Base-by-base conservation (phyloP, 2,329 filamentous ascomycete genomes). In the Aspergillus fischeri region DNA sequence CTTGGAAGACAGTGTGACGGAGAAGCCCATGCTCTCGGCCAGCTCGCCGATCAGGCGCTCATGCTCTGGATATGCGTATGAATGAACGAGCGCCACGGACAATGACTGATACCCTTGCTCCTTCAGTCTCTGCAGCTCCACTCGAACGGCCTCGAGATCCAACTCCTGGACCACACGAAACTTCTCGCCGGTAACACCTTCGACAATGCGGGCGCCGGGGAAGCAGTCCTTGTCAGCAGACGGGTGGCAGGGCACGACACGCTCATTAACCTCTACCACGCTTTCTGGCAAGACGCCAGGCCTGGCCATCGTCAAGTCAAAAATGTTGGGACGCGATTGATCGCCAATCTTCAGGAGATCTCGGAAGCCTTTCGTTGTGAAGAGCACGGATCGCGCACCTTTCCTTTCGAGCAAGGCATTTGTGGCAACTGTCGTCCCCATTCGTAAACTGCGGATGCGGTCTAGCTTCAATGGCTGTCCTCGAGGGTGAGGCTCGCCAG, bases 381-480 rank as follows among this genome's bases (percentile, higher is more conserved):
- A 85, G 73, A 97, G 83, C 11, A 89, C 92, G 66, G 93, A 93
- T 63, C 86, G 86, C 74, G 95, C 91, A 51, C 92, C 92, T 72
- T 96, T 96, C 62, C 92, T 81, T 75, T 97, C 92, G 2, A 97
- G 81, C 58, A 96, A 75, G 0, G 92, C 92, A 73, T 96, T 96
- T 0, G 92, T 96, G 4, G 92, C 92, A 11, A 96, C 92, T 0
- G 92, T 96, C 3, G 92, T 96, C 52, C 92, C 92, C 92, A 96
- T 96, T 53, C 92, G 87, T 67, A 96, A 93, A 35, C 67, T 70
- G 24, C 71, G 70, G 51, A 74, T 73, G 14, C 64, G 67, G 42
- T 69, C 68, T n/a, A 74, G 65, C 58, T 72, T 69, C 52, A 75
- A 52, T 20, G 69, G 72, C 44, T 68, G 54, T 11, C 72, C 72